These are phyloP conservation scores for Artemisia argyi DNA, from an alignment of 129 eudicot species.

Conservation along the genomic window DNA sequence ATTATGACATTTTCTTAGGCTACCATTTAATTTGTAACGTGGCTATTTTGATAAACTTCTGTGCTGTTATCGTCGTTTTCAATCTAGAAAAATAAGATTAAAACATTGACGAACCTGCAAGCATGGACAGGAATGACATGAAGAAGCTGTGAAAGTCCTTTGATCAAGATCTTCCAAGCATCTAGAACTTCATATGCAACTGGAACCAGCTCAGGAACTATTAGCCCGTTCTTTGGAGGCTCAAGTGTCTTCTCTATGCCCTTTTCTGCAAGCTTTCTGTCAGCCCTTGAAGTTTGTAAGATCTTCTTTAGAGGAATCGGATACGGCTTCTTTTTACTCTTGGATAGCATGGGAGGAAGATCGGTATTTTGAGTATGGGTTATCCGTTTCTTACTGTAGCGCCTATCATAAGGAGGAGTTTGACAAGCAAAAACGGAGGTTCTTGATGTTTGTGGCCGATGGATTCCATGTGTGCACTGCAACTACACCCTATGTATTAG, in stretches of 20 bases:
- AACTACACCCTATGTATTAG: slow-evolving; percentile 4
- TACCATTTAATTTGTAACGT: too few relatives aligned
- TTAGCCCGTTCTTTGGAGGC: slow-evolving; percentile 87
- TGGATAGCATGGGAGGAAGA: slow-evolving; percentile 76
- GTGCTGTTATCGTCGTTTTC: background rate
- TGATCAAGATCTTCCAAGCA: slow-evolving; percentile 84
- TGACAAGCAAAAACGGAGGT: slow-evolving; percentile 30
- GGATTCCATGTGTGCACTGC: slow-evolving; percentile 42
- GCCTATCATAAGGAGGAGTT: slow-evolving; percentile 6
- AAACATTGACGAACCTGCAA: slow-evolving; percentile 62
- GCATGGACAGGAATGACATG: slow-evolving; percentile 83
- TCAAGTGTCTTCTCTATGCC: slow-evolving; percentile 90
- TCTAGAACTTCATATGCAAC: slow-evolving; percentile 79
- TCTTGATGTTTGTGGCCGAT: slow-evolving; percentile 27
- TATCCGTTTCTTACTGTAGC: slow-evolving; percentile 40
- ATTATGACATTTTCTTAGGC: background rate
- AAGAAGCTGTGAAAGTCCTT: slow-evolving; percentile 87
- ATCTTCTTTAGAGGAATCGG: slow-evolving; percentile 80
- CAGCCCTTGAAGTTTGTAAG: slow-evolving; percentile 57
- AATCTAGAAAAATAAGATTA: background rate
- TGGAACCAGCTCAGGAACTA: slow-evolving; percentile 77
- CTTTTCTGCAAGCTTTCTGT: slow-evolving; percentile 79
- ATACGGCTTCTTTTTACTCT: slow-evolving; percentile 83
- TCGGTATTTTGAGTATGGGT: slow-evolving; percentile 71
- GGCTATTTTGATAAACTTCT: too few relatives aligned